These are phyloP conservation scores for Triticum aestivum DNA, from an alignment of 176 grass and related monocot genomes.

Conservation along the genomic window IWGSC_CS_RefSeq_v2.1 NC_057813.1:534890265-534890764, in stretches of 20 bases:
- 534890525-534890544: background rate
- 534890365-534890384: constrained; percentile 87
- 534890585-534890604: constrained; percentile 29
- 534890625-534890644: constrained; percentile 10
- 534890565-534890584: constrained; percentile 41
- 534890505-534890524: constrained; percentile 19
- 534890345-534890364: constrained; percentile 88
- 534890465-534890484: constrained; percentile 6
- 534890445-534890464: constrained; percentile 1
- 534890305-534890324: constrained; percentile 81
- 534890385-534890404: constrained; percentile 82
- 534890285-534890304: constrained; percentile 68
- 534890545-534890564: constrained; percentile 14
- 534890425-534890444: constrained; percentile 29
- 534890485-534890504: background rate
- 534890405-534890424: constrained; percentile 79
- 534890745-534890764: constrained; percentile 41
- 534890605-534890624: constrained; percentile 21
- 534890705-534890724: constrained; percentile 84
- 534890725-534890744: constrained; percentile 69
- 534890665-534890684: constrained; percentile 82
- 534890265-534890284: constrained; percentile 45
- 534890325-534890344: constrained; percentile 92
- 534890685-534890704: constrained; percentile 84
- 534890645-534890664: constrained; percentile 53